Conservation (phyloP, 208 protist species). For the Crithidia thermophila region DNA sequence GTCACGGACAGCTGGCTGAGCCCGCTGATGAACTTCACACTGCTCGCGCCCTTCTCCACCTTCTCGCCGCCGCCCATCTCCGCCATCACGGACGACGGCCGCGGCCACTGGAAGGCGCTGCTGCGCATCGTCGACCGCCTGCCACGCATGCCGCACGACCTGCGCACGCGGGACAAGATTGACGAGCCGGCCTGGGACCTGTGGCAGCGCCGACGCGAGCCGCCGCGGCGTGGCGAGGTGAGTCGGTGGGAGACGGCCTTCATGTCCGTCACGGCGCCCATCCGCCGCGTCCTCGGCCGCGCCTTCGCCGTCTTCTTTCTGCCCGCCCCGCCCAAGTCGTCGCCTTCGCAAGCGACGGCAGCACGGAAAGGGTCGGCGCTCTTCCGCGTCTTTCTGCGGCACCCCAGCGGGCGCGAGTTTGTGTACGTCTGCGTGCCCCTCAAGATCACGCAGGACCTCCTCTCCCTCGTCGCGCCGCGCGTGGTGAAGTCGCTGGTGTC, state of each 20-base stretch:
- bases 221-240: slow-evolving; percentile 17
- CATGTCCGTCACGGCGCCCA: slow-evolving; percentile 36
- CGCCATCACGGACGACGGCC: slow-evolving; percentile 39
- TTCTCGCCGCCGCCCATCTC: slow-evolving; percentile 42
- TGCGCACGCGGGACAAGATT: slow-evolving; percentile 42
- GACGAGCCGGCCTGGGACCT: slow-evolving; percentile 51
- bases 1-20: slow-evolving; percentile 76
- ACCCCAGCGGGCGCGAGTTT: slow-evolving; percentile 64
- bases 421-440: slow-evolving; percentile 66
- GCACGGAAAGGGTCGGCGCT: slow-evolving; percentile 23
- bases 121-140: slow-evolving; percentile 44
- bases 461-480: slow-evolving; percentile 47
- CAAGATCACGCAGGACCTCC: slow-evolving; percentile 57
- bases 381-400: slow-evolving; percentile 68
- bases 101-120: slow-evolving; percentile 37
- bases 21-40: slow-evolving; percentile 59
- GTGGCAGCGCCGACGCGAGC: slow-evolving; percentile 41
- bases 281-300: slow-evolving; percentile 33
- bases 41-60: slow-evolving; percentile 47
- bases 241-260: slow-evolving; percentile 25
- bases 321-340: slow-evolving; percentile 17
- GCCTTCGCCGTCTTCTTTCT: slow-evolving; percentile 58
- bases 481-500: slow-evolving; percentile 53
- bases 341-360: too few species aligned
- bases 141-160: slow-evolving; percentile 45